A percentile compares a stretch with the other conserved stretches of the same genome.
Conservation (phyloP, 2,329 filamentous ascomycete genomes). For the Stachybotrys elegans region DNA sequence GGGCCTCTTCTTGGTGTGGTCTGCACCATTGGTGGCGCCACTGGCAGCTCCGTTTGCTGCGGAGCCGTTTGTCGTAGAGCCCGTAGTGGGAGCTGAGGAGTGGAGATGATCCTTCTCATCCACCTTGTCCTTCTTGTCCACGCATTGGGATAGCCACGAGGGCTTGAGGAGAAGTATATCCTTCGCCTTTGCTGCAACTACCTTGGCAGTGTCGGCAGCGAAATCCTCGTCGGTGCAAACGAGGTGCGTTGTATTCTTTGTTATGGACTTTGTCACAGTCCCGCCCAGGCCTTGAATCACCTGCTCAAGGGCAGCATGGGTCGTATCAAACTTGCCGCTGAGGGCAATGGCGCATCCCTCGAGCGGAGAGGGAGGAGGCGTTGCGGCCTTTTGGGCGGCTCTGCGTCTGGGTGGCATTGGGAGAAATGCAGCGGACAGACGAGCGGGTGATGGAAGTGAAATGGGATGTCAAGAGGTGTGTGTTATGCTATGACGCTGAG, state of each 20-base stretch:
- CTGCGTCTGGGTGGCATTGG: not conserved
- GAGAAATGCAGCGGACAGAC: too few relatives aligned
- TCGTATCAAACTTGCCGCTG: slow-evolving; percentile 58
- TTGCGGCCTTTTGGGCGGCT: slow-evolving; percentile 9
- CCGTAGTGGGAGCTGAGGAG: too few relatives aligned
- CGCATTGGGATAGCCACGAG: slow-evolving; percentile 58
- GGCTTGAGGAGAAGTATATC: slow-evolving; percentile 51
- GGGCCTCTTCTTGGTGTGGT: slow-evolving; percentile 20
- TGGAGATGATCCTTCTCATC: slow-evolving; percentile 15
- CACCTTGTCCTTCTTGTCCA: slow-evolving; percentile 21
- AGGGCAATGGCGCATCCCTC: slow-evolving; percentile 48
- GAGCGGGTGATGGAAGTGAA: too few relatives aligned
- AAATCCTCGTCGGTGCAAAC: slow-evolving; percentile 51
- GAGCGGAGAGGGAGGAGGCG: slow-evolving; percentile 28
- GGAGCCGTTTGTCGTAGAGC: slow-evolving; percentile 19
- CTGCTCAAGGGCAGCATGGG: slow-evolving; percentile 39
- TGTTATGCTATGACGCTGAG: too few relatives aligned
- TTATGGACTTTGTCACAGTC: slow-evolving; percentile 39
- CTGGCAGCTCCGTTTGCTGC: slow-evolving; percentile 19
- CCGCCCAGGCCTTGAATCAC: slow-evolving; percentile 46
- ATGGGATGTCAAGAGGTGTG: too few relatives aligned
- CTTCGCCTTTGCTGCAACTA: slow-evolving; percentile 39
- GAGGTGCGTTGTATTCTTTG: slow-evolving; percentile 49
- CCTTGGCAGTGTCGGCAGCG: slow-evolving; percentile 44
- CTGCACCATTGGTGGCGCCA: slow-evolving; percentile 11